A percentile compares a stretch with the other conserved stretches of the same genome.
phyloP scores from a whole-genome alignment of 2,329 filamentous ascomycete genomes.

The Botrytis elliptica region DNA sequence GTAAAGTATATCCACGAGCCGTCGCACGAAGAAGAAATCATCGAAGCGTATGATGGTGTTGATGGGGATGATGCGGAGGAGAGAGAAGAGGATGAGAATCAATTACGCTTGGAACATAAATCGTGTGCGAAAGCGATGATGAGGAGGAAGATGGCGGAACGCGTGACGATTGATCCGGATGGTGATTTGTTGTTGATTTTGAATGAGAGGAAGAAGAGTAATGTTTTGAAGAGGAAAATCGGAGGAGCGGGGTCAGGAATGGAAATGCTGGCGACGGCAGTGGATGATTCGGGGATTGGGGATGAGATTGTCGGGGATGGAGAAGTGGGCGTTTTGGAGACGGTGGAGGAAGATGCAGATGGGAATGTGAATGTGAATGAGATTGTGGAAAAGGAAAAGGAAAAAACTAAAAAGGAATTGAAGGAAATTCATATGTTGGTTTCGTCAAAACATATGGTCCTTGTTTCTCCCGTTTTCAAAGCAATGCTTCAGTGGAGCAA shows the following conservation, averaged over 20 bases:
- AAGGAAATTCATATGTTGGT: slow-evolving; percentile 27
- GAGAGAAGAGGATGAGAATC: neutral
- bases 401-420: neutral
- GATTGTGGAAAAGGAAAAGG: neutral
- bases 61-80: neutral
- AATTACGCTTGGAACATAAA: slow-evolving; percentile 13
- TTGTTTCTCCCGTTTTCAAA: slow-evolving; percentile 36
- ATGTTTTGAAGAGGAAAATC: neutral
- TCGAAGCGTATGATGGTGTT: neutral
- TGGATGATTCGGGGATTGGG: slow-evolving; percentile 17
- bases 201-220: neutral
- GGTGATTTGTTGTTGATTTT: slow-evolving; percentile 13
- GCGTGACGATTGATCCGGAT: slow-evolving; percentile 11
- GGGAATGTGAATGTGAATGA: neutral
- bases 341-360: neutral
- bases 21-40: neutral
- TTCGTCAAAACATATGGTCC: slow-evolving; percentile 30
- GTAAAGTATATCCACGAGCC: slow-evolving; percentile 6
- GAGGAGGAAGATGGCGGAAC: slow-evolving; percentile 13
- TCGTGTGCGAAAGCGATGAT: neutral
- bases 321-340: neutral
- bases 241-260: too few relatives aligned
- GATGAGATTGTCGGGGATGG: neutral
- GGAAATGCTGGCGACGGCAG: neutral
- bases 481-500: slow-evolving; percentile 31